Evolutionary conservation across 257 asterid species (phyloP).

Genomic region (Gentiana straminea): DNA sequence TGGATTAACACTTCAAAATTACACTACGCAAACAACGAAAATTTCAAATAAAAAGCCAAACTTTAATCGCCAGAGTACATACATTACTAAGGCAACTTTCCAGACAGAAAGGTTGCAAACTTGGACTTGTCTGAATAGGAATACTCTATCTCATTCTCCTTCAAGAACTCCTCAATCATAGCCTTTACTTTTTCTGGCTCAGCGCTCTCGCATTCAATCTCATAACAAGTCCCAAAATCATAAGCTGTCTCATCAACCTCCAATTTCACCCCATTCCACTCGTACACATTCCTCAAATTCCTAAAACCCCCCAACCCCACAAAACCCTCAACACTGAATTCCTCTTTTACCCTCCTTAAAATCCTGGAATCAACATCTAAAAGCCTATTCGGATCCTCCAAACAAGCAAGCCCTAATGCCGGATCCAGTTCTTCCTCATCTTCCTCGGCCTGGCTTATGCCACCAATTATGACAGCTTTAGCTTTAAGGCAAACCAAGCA

Average conservation of each 20-base stretch:
- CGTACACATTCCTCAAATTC: constrained; percentile 68
- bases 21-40: neutral
- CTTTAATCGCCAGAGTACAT: constrained; percentile 11
- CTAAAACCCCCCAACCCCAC: constrained; percentile 73
- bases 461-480: constrained; percentile 61
- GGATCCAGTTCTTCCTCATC: constrained; percentile 83
- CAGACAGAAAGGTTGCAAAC: constrained; percentile 74
- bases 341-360: constrained; percentile 60
- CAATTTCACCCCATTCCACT: constrained; percentile 71
- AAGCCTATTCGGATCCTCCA: constrained; percentile 39
- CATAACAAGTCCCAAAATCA: constrained; percentile 78
- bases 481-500: constrained; percentile 71
- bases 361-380: constrained; percentile 48
- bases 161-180: constrained; percentile 54
- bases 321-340: constrained; percentile 52
- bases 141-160: constrained; percentile 57
- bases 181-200: constrained; percentile 79
- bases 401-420: constrained; percentile 41
- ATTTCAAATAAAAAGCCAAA: neutral
- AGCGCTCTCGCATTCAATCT: constrained; percentile 80
- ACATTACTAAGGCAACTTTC: constrained; percentile 57
- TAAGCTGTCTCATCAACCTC: constrained; percentile 82
- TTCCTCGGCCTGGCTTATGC: constrained; percentile 86
- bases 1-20: neutral
- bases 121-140: constrained; percentile 66